Evolutionary conservation across 2,329 filamentous ascomycete species (phyloP).

Genomic region (Westerdykella aurantiaca): DNA sequence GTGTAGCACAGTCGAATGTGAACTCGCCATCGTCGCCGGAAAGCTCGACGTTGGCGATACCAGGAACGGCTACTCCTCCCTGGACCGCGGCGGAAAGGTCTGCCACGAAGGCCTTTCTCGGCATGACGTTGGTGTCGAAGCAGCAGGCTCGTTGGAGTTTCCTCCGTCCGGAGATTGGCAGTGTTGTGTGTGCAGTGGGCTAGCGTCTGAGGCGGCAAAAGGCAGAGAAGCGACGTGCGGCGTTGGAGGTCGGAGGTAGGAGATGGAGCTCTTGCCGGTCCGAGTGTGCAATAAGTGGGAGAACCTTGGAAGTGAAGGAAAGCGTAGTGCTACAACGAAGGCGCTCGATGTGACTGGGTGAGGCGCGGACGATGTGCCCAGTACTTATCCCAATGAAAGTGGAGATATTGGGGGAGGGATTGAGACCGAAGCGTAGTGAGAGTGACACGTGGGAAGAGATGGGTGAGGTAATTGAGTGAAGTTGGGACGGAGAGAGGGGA

Average conservation of each 20-base stretch:
- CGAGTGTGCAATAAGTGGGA: too few species aligned
- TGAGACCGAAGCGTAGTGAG: background rate
- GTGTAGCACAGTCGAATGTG: constrained; percentile 47
- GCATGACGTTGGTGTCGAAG: constrained; percentile 47
- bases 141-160: background rate
- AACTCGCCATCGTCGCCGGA: constrained; percentile 70
- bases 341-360: too few species aligned
- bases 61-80: constrained; percentile 35
- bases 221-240: background rate
- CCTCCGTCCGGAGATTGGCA: background rate
- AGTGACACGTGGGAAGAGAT: background rate
- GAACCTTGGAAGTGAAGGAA: too few species aligned
- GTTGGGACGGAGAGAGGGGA: constrained; percentile 3
- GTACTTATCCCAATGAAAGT: constrained; percentile 1
- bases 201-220: constrained; percentile 1
- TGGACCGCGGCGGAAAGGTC: constrained; percentile 48
- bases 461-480: constrained; percentile 1
- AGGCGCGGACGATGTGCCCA: too few species aligned
- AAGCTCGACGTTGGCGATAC: constrained; percentile 51
- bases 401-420: background rate
- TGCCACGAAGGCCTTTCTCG: constrained; percentile 58
- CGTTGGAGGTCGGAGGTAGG: background rate
- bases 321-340: too few species aligned
- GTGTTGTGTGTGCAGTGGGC: constrained; percentile 1
- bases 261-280: too few species aligned